These are phyloP conservation scores for Camellia lanceoleosa DNA, from an alignment of 148 eudicot genomes.

Conservation along the genomic window DNA sequence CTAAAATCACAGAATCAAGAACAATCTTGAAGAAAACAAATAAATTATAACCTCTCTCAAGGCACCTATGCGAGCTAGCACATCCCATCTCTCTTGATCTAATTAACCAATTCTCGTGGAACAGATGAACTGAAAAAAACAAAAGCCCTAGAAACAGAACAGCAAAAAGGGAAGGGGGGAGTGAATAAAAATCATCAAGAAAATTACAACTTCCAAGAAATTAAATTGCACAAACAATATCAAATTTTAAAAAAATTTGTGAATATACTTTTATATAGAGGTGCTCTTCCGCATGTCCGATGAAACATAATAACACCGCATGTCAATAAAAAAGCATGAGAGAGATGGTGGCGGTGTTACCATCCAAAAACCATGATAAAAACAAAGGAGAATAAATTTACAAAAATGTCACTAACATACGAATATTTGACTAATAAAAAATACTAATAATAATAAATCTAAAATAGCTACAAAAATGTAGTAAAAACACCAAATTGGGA, in stretches of 20 bases:
- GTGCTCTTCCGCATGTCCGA: slow-evolving; percentile 91
- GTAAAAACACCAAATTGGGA: background rate
- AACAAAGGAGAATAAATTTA: background rate
- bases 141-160: slow-evolving; percentile 61
- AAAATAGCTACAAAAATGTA: background rate
- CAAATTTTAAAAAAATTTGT: background rate
- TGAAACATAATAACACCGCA: slow-evolving; percentile 79
- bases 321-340: slow-evolving; percentile 16
- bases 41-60: slow-evolving; percentile 67
- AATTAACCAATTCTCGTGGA: slow-evolving; percentile 61
- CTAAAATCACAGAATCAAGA: slow-evolving; percentile 11
- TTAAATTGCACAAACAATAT: background rate
- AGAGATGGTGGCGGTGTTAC: background rate
- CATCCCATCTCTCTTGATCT: slow-evolving; percentile 69
- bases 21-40: slow-evolving; percentile 1
- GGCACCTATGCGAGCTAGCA: slow-evolving; percentile 73
- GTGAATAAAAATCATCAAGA: slow-evolving; percentile 8
- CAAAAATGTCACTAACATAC: background rate
- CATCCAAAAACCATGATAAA: background rate
- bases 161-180: background rate
- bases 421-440: background rate
- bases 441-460: background rate
- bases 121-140: slow-evolving; percentile 90
- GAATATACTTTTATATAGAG: slow-evolving; percentile 80
- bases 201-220: slow-evolving; percentile 6